A percentile compares a stretch with the other conserved stretches of the same genome.
phyloP scores from a whole-genome alignment of 164 flowering plant genomes.

The Liquidambar formosana region DNA sequence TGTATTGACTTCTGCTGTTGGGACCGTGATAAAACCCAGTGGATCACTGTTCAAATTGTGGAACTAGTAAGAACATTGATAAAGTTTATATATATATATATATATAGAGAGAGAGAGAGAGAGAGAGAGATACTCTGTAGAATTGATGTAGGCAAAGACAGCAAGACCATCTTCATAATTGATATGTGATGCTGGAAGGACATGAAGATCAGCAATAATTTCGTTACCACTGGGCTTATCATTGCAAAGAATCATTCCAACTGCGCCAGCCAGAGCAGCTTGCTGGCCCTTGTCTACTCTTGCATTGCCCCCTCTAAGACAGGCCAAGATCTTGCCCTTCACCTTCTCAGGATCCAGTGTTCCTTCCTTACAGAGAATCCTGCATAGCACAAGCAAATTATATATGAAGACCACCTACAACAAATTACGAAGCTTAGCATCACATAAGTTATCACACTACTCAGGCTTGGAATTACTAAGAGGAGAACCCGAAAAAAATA shows the following conservation, averaged over 20 bases:
- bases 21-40: conserved; percentile 19
- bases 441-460: not conserved
- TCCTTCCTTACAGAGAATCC: conserved; percentile 34
- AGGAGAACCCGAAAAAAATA: too few species aligned
- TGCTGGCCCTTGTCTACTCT: conserved; percentile 49
- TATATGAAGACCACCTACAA: too few species aligned
- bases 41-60: conserved; percentile 20
- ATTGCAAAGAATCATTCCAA: conserved; percentile 57
- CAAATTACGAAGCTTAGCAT: too few species aligned
- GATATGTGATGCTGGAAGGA: conserved; percentile 55
- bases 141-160: conserved; percentile 46
- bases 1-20: conserved; percentile 3
- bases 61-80: not conserved
- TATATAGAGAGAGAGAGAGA: not conserved
- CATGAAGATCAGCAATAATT: conserved; percentile 41
- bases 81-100: not conserved
- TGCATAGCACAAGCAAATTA: not conserved
- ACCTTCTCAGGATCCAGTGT: conserved; percentile 51
- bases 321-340: conserved; percentile 60
- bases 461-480: not conserved
- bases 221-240: conserved; percentile 36
- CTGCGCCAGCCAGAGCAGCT: conserved; percentile 49
- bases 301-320: conserved; percentile 43
- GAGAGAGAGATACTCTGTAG: conserved; percentile 35
- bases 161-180: conserved; percentile 34